Conservation (phyloP, 495 filamentous ascomycete genomes). For the Penicillium verhagenii region DNA sequence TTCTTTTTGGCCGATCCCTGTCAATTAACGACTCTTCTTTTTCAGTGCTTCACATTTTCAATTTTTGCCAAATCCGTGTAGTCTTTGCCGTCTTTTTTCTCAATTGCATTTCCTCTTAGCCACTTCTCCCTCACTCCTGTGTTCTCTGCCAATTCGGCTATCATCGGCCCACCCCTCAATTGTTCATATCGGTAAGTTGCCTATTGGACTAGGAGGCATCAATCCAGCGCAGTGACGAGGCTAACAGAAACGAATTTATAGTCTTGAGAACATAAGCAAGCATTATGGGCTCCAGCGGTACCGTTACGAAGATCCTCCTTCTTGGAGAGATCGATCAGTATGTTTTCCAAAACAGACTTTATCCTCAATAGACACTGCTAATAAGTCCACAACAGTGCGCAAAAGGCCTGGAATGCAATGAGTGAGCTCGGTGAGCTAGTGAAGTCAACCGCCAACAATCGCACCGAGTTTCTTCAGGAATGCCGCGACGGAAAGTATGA, state of each 20-base stretch:
- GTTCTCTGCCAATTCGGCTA: not conserved
- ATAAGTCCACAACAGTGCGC: slow-evolving; percentile 10
- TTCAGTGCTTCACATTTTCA: not conserved
- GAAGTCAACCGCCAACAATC: slow-evolving; percentile 49
- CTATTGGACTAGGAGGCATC: not conserved
- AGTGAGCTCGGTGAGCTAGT: slow-evolving; percentile 50
- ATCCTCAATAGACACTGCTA: not conserved
- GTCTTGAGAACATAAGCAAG: not conserved
- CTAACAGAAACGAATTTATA: not conserved
- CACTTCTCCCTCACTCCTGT: not conserved
- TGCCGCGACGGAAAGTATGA: slow-evolving; percentile 66
- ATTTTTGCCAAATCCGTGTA: too few species aligned
- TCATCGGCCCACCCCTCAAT: not conserved
- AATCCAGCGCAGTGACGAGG: not conserved
- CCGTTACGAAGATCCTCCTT: slow-evolving; percentile 54
- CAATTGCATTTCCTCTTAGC: too few species aligned
- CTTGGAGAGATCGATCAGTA: slow-evolving; percentile 36
- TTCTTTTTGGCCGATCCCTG: slow-evolving; percentile 17
- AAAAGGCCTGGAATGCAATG: slow-evolving; percentile 47
- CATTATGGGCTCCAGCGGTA: slow-evolving; percentile 16
- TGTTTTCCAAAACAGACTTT: not conserved
- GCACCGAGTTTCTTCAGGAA: slow-evolving; percentile 70
- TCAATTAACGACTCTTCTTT: slow-evolving; percentile 8
- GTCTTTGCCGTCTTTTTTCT: too few species aligned
- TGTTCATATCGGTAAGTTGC: not conserved